phyloP scores from a whole-genome alignment of 2,329 filamentous ascomycete genomes.

The Trematosphaeria pertusa region DNA sequence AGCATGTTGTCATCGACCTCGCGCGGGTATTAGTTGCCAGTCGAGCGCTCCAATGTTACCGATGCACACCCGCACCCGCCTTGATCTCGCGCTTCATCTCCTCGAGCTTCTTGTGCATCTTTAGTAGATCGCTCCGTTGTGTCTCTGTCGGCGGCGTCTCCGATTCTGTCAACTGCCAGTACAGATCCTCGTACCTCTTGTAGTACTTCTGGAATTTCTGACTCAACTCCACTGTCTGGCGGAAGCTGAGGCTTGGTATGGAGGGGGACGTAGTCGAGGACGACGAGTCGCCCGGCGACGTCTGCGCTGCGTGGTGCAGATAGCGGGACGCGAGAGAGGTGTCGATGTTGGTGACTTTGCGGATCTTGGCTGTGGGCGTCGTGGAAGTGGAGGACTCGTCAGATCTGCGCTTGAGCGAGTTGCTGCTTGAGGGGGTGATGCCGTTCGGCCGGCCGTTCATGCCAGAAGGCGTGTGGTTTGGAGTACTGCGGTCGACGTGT shows the following conservation, averaged over 20 bases:
- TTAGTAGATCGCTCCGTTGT: slow-evolving; percentile 61
- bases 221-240: slow-evolving; percentile 54
- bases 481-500: slow-evolving; percentile 35
- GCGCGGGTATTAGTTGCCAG: too few relatives aligned
- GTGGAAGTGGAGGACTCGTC: slow-evolving; percentile 45
- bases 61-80: slow-evolving; percentile 41
- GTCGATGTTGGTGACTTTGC: slow-evolving; percentile 44
- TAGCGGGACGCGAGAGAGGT: slow-evolving; percentile 46
- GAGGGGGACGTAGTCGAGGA: slow-evolving; percentile 44
- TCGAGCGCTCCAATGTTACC: too few relatives aligned
- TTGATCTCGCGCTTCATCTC: slow-evolving; percentile 66
- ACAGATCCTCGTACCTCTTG: slow-evolving; percentile 63
- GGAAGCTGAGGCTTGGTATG: slow-evolving; percentile 47
- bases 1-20: slow-evolving; percentile 9
- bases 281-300: slow-evolving; percentile 44
- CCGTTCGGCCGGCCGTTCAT: slow-evolving; percentile 36
- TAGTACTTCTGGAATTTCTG: slow-evolving; percentile 65
- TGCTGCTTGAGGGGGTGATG: slow-evolving; percentile 36
- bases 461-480: slow-evolving; percentile 38
- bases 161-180: slow-evolving; percentile 54
- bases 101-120: slow-evolving; percentile 61
- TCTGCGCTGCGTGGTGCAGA: slow-evolving; percentile 38
- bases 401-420: slow-evolving; percentile 55
- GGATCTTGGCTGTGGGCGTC: slow-evolving; percentile 39
- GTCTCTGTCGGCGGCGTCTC: slow-evolving; percentile 53